Percentiles rank a stretch among this genome's conserved stretches.
Evolutionary conservation across 352 stramenopile species (phyloP).

Genomic region (Blastocystis sp.): DNA sequence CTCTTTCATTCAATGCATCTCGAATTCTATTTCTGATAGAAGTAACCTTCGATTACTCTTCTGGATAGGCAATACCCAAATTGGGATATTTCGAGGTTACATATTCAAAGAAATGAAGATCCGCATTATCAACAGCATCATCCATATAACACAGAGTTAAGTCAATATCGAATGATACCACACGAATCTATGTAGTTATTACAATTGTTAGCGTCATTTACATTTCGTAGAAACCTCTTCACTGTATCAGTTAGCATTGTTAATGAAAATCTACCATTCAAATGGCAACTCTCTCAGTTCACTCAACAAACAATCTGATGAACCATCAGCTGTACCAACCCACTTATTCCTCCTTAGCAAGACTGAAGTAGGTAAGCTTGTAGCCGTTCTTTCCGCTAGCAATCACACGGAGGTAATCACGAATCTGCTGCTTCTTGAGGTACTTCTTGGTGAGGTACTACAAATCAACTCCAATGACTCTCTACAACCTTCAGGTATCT

Average conservation of each 20-base stretch:
- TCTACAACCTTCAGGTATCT: conserved; percentile 73
- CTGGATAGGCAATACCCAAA: not conserved
- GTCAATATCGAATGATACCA: conserved; percentile 47
- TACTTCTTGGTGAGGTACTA: conserved; percentile 99
- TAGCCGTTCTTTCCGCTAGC: conserved; percentile 94
- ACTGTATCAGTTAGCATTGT: not conserved
- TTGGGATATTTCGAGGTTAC: conserved; percentile 15
- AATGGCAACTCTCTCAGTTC: no score
- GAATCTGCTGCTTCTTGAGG: conserved; percentile 99
- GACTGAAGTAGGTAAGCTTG: conserved; percentile 69
- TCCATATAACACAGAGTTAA: conserved; percentile 33
- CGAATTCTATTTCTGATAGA: not conserved
- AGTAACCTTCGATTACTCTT: not conserved
- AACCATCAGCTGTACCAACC: conserved; percentile 45
- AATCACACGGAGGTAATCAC: conserved; percentile 98
- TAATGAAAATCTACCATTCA: not conserved
- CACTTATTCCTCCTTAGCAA: conserved; percentile 56
- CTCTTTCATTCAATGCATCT: not conserved
- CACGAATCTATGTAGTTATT: not conserved
- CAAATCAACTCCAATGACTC: not conserved
- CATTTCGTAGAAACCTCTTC: not conserved
- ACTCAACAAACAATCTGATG: conserved; percentile 2
- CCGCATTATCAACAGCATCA: conserved; percentile 28
- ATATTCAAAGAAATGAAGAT: conserved; percentile 24
- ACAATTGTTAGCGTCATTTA: not conserved